Percentiles rank a stretch among this genome's conserved stretches.
phyloP scores from a whole-genome alignment of 129 eudicot species.

The Rutidosis leptorrhynchoides region DNA sequence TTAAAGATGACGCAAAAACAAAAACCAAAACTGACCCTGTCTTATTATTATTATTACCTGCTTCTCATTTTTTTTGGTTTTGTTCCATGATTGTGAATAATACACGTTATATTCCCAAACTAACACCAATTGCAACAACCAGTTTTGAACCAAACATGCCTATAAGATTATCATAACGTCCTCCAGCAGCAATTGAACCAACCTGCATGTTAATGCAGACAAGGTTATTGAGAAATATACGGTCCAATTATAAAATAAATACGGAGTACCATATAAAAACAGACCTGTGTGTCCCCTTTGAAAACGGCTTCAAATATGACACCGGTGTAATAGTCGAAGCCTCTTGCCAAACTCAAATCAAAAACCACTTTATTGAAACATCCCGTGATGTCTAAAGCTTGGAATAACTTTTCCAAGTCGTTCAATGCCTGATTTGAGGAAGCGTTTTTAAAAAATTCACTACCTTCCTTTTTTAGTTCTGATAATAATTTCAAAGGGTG shows the following conservation, averaged over 20 bases:
- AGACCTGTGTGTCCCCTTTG: conserved; percentile 88
- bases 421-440: conserved; percentile 64
- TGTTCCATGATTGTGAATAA: conserved; percentile 88
- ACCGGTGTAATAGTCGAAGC: conserved; percentile 94
- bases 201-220: conserved; percentile 33
- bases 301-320: conserved; percentile 92
- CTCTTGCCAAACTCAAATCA: conserved; percentile 96
- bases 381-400: conserved; percentile 56
- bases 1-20: neutral
- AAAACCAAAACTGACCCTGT: neutral
- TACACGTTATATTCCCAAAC: conserved; percentile 87
- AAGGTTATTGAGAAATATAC: neutral
- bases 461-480: conserved; percentile 59
- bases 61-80: conserved; percentile 58
- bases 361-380: conserved; percentile 67
- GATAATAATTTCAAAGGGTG: conserved; percentile 59
- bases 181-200: conserved; percentile 98
- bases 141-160: conserved; percentile 76
- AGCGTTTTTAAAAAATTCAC: conserved; percentile 49
- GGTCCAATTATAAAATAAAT: neutral
- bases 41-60: conserved; percentile 53
- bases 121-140: conserved; percentile 87
- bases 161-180: conserved; percentile 86
- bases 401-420: conserved; percentile 72
- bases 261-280: too few relatives aligned